These are phyloP conservation scores for Metarhizium humberi DNA, from an alignment of 2,329 filamentous ascomycete genomes.

Conservation along the genomic window DNA sequence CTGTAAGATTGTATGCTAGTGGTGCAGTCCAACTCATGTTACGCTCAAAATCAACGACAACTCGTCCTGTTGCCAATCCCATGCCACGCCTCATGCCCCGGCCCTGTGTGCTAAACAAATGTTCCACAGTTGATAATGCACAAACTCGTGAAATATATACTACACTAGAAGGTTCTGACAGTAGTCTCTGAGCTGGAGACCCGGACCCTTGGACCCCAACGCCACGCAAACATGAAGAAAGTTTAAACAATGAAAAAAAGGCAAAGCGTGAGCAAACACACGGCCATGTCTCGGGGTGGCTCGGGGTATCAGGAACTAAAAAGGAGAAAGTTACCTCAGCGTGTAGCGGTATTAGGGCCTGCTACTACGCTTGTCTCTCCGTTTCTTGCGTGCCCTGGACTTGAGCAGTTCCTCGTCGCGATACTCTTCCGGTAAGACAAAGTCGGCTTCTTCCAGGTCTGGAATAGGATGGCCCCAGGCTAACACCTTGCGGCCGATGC, in stretches of 20 bases:
- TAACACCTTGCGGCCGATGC: conserved; percentile 57
- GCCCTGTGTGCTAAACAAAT: background rate
- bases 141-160: background rate
- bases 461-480: conserved; percentile 81
- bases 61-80: background rate
- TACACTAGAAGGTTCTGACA: background rate
- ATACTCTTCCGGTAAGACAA: conserved; percentile 62
- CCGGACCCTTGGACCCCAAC: conserved; percentile 1
- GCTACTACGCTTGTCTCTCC: conserved; percentile 48
- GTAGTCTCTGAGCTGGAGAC: background rate
- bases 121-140: background rate
- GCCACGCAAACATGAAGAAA: conserved; percentile 1
- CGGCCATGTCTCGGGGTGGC: background rate
- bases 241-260: background rate
- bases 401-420: conserved; percentile 46
- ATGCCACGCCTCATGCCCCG: background rate
- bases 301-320: background rate
- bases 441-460: conserved; percentile 61
- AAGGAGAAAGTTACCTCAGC: background rate
- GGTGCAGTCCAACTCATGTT: background rate
- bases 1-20: background rate
- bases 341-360: conserved; percentile 19
- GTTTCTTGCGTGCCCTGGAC: conserved; percentile 52
- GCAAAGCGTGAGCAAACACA: background rate
- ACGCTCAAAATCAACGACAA: background rate